Base-by-base conservation (phyloP, 2,329 filamentous ascomycete species). In the Calonectria pauciramosa region DNA sequence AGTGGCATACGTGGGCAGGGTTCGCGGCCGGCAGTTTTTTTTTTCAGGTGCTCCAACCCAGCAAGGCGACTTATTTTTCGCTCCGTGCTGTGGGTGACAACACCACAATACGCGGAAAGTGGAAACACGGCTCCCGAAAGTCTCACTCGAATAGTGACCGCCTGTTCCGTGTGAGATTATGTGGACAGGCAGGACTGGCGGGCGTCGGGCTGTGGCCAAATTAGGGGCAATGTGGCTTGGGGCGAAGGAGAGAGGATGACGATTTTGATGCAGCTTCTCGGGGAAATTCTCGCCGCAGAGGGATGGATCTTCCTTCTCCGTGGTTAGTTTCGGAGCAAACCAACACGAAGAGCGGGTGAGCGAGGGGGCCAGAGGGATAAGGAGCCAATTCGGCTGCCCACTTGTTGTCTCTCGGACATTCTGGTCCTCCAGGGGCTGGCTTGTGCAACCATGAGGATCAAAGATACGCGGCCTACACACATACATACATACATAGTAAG, bases 141-240 rank as follows among this genome's bases (percentile, higher is more conserved):
- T 28, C 49, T 68, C 20, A 23, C 14, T 26, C n/a, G 28, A 65
- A 8, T 32, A 59, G 71, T 73, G 71, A 66, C 71, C 44, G 56
- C 66, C 28, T 68, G 47, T 65, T 73, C 18, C 13, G 51, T 11
- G 59, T 26, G 30, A 38, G 60, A 70, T 52, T 54, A 67, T 69
- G 71, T 59, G 60, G 67, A 60, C 64, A 28, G 20, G 28, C 34
- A 41, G 30, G 65, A 68, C 47, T 59, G 65, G 65, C 36, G 71
- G 49, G 38, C 14, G 18, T 26, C 16, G 47, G 49, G 56, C 30
- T 72, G 54, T 20, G 34, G 32, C 70, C 67, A 23, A 70, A 67
- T 54, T 68, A 72, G 66, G 59, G 71, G 59, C 34, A 38, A 20
- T 70, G 71, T 73, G 71, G 71, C 71, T 73, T 73, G 67, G 28